Evolutionary conservation across 1,284 basidiomycete species (phyloP).

Genomic region (Clitocybe nebularis): DNA sequence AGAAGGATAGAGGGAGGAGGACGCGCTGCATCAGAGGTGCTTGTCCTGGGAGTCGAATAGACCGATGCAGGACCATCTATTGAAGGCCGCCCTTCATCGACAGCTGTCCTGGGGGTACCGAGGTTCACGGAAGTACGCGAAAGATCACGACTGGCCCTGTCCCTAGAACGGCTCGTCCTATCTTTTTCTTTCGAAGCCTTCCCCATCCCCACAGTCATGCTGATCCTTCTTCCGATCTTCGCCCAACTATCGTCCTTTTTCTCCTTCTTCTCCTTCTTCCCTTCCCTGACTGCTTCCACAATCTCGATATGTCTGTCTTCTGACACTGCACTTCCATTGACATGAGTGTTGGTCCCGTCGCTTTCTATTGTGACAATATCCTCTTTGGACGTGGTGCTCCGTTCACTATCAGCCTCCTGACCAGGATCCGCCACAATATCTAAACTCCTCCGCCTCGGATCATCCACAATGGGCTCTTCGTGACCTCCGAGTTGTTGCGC

Average conservation of each 20-base stretch:
- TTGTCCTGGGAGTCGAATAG: conserved; percentile 2
- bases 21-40: conserved; percentile 7
- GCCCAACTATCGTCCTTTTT: conserved; percentile 52
- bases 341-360: conserved; percentile 22
- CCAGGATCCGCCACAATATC: conserved; percentile 30
- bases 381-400: conserved; percentile 17
- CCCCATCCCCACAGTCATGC: conserved; percentile 45
- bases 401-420: conserved; percentile 14
- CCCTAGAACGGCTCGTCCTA: conserved; percentile 28
- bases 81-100: conserved; percentile 2
- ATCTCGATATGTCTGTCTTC: conserved; percentile 32
- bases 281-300: conserved; percentile 16
- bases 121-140: conserved; percentile 4
- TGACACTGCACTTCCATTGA: conserved; percentile 17
- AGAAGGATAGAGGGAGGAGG: conserved; percentile 8
- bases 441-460: conserved; percentile 36
- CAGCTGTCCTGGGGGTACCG: conserved; percentile 1
- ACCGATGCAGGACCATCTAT: conserved; percentile 6
- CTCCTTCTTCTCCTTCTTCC: conserved; percentile 31
- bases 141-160: conserved; percentile 21
- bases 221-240: conserved; percentile 58
- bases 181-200: conserved; percentile 34
- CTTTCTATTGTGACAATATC: conserved; percentile 20
- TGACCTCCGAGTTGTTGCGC: conserved; percentile 20
- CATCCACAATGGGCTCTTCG: conserved; percentile 22